Evolutionary conservation across 2,329 filamentous ascomycete species (phyloP), one percentile per base, ranked within the genome.

Genomic region (Drechslerella coelobrocha): DNA sequence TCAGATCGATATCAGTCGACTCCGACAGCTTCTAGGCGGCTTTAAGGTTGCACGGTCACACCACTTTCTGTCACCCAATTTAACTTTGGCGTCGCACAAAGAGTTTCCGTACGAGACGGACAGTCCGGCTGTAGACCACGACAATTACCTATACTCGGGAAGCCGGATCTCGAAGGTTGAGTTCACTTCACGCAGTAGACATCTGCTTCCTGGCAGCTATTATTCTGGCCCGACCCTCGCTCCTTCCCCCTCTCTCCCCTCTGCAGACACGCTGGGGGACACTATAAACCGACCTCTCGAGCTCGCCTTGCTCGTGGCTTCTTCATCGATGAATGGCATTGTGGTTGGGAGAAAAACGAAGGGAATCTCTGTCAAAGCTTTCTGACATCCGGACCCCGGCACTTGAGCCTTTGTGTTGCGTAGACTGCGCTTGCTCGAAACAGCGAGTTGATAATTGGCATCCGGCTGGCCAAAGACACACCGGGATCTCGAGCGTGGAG

Each of bases 311-410:
- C 59, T 62, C 50, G 66, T 53, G 59, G 59, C 31, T 52, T 8
- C 48, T 59, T 71, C 59, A 54, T 71, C 59, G 66, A 71, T 71
- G 66, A 71, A 54, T 53, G 53, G 24, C 66, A 43, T 69, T 34
- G 53, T 19, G 59, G 43, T 47, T 43, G 26, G 50, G 53, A 57
- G 21, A 51, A 12, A 61, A 57, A 51, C 31, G 56, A 71, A 53
- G 59, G 66, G 59, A 71, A 50, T 51, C 66, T 63, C 39, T 43
- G 59, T 71, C 53, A 63, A 57, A 43, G 14, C 39, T 14, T 60
- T 47, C 47, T 54, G 54, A 60, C 62, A 47, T 23, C n/a, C 26
- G 24, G 27, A 41, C 34, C 45, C 52, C 57, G 52, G 57, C 7
- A 48, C 31, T 39, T 31, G 47, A 51, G 41, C 27, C 39, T 52